A percentile compares a stretch with the other conserved stretches of the same genome.
phyloP scores from a whole-genome alignment of 306 rosid species.

The Delonix regia region DNA sequence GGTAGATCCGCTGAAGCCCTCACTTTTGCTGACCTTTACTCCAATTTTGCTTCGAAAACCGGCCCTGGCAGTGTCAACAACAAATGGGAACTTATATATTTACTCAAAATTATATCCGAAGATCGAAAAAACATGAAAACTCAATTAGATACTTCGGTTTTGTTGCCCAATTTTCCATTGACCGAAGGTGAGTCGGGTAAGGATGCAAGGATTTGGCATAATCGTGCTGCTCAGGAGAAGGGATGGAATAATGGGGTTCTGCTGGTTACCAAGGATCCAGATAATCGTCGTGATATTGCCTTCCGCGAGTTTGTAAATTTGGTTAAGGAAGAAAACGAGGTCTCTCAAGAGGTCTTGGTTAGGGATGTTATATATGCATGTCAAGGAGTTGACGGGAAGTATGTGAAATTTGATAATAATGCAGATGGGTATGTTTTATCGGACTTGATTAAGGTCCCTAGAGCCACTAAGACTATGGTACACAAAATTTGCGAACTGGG shows the following conservation, averaged over 20 bases:
- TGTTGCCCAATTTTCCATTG: constrained; percentile 63
- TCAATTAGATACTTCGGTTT: constrained; percentile 54
- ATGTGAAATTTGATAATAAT: constrained; percentile 63
- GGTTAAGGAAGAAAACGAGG: constrained; percentile 78
- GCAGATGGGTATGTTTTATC: constrained; percentile 56
- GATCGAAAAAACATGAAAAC: constrained; percentile 53
- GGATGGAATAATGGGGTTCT: constrained; percentile 75
- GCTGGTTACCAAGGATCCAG: constrained; percentile 69
- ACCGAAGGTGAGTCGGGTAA: constrained; percentile 41
- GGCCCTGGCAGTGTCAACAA: constrained; percentile 77
- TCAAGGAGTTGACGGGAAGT: constrained; percentile 89
- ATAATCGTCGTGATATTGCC: constrained; percentile 75
- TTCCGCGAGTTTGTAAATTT: constrained; percentile 69
- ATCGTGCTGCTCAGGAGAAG: constrained; percentile 37
- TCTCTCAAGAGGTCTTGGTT: constrained; percentile 78
- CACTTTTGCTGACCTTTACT: constrained; percentile 81
- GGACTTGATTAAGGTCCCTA: constrained; percentile 65
- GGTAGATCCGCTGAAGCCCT: constrained; percentile 94
- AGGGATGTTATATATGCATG: constrained; percentile 90
- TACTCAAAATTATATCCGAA: constrained; percentile 73
- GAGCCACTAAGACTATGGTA: constrained; percentile 68
- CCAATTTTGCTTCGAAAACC: constrained; percentile 70
- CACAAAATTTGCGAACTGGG: constrained; percentile 87
- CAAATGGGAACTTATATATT: constrained; percentile 88
- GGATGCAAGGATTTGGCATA: constrained; percentile 42